These are phyloP conservation scores for Aspergillus proliferans DNA, from an alignment of 2,329 filamentous ascomycete genomes.

Conservation along the genomic window DNA sequence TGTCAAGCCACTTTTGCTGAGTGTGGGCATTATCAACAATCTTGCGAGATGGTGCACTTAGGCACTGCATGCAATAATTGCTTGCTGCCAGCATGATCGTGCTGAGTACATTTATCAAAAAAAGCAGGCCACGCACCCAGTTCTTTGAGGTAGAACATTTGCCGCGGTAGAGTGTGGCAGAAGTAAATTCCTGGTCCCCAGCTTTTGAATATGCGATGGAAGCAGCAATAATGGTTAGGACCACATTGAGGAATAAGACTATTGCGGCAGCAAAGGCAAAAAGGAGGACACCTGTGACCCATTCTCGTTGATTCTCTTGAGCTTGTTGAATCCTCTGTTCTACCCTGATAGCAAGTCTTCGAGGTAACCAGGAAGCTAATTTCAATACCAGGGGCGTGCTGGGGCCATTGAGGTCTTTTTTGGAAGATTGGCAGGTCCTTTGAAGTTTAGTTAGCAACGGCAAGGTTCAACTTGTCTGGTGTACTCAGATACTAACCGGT, in stretches of 20 bases:
- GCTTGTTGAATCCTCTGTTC: not conserved
- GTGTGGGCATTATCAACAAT: slow-evolving; percentile 46
- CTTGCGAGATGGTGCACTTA: slow-evolving; percentile 45
- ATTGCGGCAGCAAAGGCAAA: slow-evolving; percentile 1
- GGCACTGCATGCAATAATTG: slow-evolving; percentile 50
- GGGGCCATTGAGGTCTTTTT: not conserved
- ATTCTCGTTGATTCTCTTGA: not conserved
- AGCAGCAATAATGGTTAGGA: slow-evolving; percentile 6
- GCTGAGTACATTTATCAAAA: slow-evolving; percentile 45
- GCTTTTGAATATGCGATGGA: slow-evolving; percentile 4
- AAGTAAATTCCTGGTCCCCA: not conserved
- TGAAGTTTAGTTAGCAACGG: not conserved
- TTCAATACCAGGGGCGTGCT: not conserved
- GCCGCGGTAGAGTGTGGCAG: not conserved
- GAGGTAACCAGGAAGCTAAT: not conserved
- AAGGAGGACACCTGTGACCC: slow-evolving; percentile 6
- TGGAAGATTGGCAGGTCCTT: not conserved
- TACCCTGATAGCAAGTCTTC: not conserved
- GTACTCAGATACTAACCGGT: not conserved
- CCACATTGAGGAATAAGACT: slow-evolving; percentile 5
- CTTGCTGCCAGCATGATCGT: slow-evolving; percentile 43
- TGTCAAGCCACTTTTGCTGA: slow-evolving; percentile 36
- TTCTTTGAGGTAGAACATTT: not conserved
- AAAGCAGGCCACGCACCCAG: slow-evolving; percentile 29
- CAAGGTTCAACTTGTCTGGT: not conserved